Conservation (phyloP, 257 asterid genomes). For the Capsicum baccatum region DNA sequence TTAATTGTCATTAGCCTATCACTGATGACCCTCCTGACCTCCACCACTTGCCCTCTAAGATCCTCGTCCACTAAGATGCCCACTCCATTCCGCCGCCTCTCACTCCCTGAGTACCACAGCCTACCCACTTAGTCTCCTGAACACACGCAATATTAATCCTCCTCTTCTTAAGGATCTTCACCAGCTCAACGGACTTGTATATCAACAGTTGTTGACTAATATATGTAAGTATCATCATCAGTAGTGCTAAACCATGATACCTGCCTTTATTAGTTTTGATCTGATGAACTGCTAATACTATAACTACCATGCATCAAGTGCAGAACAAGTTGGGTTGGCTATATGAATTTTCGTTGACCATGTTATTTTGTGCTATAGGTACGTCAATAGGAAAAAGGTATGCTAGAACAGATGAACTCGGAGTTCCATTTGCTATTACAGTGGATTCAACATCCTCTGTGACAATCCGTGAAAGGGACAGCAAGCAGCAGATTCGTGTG, state of each 20-base stretch:
- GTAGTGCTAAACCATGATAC: not conserved
- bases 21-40: no score
- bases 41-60: no score
- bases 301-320: not conserved
- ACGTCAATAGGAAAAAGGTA: constrained; percentile 87
- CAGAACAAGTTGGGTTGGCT: not conserved
- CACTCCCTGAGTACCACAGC: no score
- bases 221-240: not conserved
- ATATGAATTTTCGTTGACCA: not conserved
- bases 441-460: constrained; percentile 81
- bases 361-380: constrained; percentile 48
- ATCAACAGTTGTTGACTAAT: not conserved
- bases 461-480: constrained; percentile 81
- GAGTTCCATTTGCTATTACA: constrained; percentile 91
- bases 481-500: constrained; percentile 85
- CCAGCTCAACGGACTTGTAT: not conserved
- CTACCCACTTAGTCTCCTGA: no score
- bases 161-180: no score
- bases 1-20: no score
- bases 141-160: no score
- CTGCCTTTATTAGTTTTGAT: not conserved
- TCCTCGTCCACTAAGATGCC: no score
- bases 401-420: constrained; percentile 93
- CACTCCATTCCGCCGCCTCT: no score
- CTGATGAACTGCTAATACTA: not conserved